phyloP scores from a whole-genome alignment of 2,329 filamentous ascomycete genomes.

The Epichloe uncinata region DNA sequence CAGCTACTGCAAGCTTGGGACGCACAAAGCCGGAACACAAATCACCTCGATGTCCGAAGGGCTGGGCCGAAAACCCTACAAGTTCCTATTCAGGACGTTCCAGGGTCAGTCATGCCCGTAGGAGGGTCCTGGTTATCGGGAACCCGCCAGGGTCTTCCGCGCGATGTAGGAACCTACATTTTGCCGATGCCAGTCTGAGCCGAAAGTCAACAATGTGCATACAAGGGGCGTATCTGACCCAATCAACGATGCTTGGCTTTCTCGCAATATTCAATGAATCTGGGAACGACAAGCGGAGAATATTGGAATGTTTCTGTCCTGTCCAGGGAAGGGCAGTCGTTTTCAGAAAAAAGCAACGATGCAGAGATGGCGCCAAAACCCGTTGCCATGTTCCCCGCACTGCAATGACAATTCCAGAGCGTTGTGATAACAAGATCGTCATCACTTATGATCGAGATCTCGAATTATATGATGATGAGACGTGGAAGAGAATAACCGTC shows the following conservation, averaged over 20 bases:
- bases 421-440: not conserved
- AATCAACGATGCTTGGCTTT: not conserved
- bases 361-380: not conserved
- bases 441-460: not conserved
- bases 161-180: not conserved
- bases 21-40: not conserved
- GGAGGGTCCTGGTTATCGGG: not conserved
- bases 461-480: not conserved
- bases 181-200: not conserved
- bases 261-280: not conserved
- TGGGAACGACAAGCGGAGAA: not conserved
- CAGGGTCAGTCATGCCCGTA: not conserved
- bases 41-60: not conserved
- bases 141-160: not conserved
- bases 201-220: not conserved
- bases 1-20: not conserved
- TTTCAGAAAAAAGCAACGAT: not conserved
- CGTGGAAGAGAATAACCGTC: not conserved
- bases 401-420: not conserved
- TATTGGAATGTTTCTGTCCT: not conserved
- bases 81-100: slow-evolving; percentile 1
- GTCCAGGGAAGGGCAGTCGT: no score
- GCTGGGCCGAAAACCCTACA: not conserved
- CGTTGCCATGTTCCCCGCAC: not conserved
- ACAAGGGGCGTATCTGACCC: not conserved